A percentile compares a stretch with the other conserved stretches of the same genome.
phyloP scores from a whole-genome alignment of 805 yeast species.

The Lipomyces kockii region DNA sequence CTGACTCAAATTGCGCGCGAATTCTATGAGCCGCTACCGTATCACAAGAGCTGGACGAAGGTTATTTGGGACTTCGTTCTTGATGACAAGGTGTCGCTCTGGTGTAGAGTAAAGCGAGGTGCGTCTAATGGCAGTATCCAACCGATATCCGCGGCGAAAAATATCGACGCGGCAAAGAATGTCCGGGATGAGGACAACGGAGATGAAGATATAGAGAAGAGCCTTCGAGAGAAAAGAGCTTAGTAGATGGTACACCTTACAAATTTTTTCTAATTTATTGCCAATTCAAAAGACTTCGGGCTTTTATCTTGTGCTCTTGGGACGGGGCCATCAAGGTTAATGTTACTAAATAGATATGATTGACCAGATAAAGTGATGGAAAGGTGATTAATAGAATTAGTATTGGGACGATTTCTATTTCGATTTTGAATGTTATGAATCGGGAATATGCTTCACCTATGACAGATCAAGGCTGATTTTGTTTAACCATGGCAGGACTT shows the following conservation, averaged over 20 bases:
- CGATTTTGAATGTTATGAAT: no score
- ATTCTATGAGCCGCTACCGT: slow-evolving; percentile 80
- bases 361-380: no score
- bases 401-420: no score
- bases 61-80: slow-evolving; percentile 74
- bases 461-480: no score
- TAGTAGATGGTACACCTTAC: neutral
- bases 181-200: slow-evolving; percentile 25
- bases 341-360: no score
- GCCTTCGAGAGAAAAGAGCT: neutral
- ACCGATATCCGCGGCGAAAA: neutral
- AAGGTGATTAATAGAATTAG: no score
- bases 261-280: neutral
- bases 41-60: slow-evolving; percentile 76
- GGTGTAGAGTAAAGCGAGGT: slow-evolving; percentile 78
- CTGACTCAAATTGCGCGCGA: slow-evolving; percentile 72
- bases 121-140: slow-evolving; percentile 13
- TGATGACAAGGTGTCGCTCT: slow-evolving; percentile 69
- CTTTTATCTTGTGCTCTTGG: no score
- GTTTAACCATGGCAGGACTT: no score
- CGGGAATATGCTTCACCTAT: no score
- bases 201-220: slow-evolving; percentile 11
- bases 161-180: slow-evolving; percentile 13
- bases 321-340: no score
- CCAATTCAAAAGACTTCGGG: no score